Percentiles rank a stretch among this genome's conserved stretches.
phyloP scores from a whole-genome alignment of 768 basidiomycete species.

The Mycena vitilis region DNA sequence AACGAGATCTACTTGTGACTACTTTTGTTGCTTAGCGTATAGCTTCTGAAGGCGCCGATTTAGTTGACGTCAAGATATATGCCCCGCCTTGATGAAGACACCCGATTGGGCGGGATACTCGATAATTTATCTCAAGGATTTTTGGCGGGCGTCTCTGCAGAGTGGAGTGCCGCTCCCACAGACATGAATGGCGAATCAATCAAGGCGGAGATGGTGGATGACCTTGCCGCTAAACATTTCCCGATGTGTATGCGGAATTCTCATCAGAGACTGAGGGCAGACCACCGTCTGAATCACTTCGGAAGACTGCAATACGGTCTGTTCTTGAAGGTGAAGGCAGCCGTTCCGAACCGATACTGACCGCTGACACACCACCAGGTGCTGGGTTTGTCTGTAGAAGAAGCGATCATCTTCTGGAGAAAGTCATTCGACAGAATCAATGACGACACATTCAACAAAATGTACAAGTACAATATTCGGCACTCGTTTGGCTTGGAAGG shows the following conservation, averaged over 20 bases:
- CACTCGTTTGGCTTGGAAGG: conserved; percentile 96
- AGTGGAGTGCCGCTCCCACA: conserved; percentile 72
- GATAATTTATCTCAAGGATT: conserved; percentile 95
- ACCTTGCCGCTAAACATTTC: conserved; percentile 88
- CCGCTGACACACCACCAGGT: conserved; percentile 61
- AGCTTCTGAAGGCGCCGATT: conserved; percentile 4
- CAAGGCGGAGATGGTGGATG: conserved; percentile 95
- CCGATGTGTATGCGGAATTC: conserved; percentile 95
- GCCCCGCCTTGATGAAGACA: conserved; percentile 94
- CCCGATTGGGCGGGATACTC: conserved; percentile 88
- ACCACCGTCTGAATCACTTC: conserved; percentile 92
- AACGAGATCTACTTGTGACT: conserved; percentile 80
- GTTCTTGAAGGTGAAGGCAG: conserved; percentile 84
- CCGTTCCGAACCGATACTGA: background rate
- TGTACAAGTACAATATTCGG: conserved; percentile 96
- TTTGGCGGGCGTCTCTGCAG: conserved; percentile 88
- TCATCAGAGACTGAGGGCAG: conserved; percentile 80
- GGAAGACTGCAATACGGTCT: conserved; percentile 92
- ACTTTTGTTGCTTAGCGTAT: background rate
- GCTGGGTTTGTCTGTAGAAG: conserved; percentile 92
- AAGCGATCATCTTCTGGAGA: conserved; percentile 94
- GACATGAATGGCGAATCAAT: conserved; percentile 72
- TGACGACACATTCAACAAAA: conserved; percentile 98
- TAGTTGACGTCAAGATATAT: conserved; percentile 88
- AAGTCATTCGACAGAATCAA: conserved; percentile 83